Conservation (phyloP, 2,329 filamentous ascomycete species). For the Colletotrichum kahawae region DNA sequence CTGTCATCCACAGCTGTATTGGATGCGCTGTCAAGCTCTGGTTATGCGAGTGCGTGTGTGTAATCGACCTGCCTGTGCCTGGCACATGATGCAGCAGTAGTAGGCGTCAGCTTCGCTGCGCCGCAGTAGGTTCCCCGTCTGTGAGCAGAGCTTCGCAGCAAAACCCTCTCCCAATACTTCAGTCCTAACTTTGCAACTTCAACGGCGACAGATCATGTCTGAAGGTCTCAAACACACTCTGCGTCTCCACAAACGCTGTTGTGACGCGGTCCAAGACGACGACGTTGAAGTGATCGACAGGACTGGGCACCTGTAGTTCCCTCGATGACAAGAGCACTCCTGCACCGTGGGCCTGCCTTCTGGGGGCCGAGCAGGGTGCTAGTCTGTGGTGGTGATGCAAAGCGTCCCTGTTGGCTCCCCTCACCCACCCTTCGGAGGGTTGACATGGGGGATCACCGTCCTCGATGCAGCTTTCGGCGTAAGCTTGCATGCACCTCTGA, state of each 20-base stretch:
- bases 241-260: neutral
- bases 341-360: neutral
- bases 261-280: neutral
- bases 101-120: conserved; percentile 3
- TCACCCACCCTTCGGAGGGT: neutral
- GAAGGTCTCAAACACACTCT: neutral
- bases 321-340: neutral
- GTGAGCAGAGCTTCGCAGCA: neutral
- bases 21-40: neutral
- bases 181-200: neutral
- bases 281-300: neutral
- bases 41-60: neutral
- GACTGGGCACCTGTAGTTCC: neutral
- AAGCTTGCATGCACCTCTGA: neutral
- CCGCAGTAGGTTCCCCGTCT: conserved; percentile 1
- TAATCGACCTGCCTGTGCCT: neutral
- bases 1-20: neutral
- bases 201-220: conserved; percentile 3
- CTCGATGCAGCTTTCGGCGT: conserved; percentile 18
- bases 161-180: neutral
- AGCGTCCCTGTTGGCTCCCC: neutral
- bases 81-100: neutral
- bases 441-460: conserved; percentile 12
- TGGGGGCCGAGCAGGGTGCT: neutral
- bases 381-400: conserved; percentile 5